A percentile compares a stretch with the other conserved stretches of the same genome.
These are phyloP conservation scores for Tylopilus sp. DNA, from an alignment of 1,284 basidiomycete genomes.

Conservation along the genomic window DNA sequence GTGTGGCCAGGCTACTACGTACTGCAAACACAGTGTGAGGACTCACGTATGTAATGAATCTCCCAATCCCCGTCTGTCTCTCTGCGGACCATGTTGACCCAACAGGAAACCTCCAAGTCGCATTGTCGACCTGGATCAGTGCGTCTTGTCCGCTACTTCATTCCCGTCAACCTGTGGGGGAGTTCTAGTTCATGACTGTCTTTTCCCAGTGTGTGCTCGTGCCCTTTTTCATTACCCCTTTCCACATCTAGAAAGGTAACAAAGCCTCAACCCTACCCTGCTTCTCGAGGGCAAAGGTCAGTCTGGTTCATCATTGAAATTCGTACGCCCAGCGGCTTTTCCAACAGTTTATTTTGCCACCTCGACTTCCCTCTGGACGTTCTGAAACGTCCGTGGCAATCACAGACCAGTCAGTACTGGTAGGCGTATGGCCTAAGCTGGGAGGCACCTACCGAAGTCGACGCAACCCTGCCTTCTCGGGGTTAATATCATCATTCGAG, in stretches of 20 bases:
- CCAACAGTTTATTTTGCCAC: slow-evolving; percentile 5
- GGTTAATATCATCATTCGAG: slow-evolving; percentile 12
- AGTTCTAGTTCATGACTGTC: slow-evolving; percentile 7
- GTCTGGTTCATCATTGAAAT: slow-evolving; percentile 16
- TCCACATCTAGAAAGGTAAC: slow-evolving; percentile 9
- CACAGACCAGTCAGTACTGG: slow-evolving; percentile 12
- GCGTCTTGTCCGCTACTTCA: slow-evolving; percentile 17
- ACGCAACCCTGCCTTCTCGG: slow-evolving; percentile 4
- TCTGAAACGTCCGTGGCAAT: slow-evolving; percentile 9
- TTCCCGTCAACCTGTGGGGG: slow-evolving; percentile 18
- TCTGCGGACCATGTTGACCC: slow-evolving; percentile 2
- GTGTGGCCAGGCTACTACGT: slow-evolving; percentile 24
- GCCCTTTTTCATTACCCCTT: slow-evolving; percentile 17
- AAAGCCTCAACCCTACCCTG: neutral
- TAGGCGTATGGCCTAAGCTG: slow-evolving; percentile 3
- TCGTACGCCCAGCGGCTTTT: slow-evolving; percentile 9
- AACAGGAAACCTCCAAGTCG: slow-evolving; percentile 12
- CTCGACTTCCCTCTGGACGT: slow-evolving; percentile 8
- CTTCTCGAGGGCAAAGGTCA: slow-evolving; percentile 10
- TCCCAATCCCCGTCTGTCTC: neutral
- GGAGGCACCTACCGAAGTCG: slow-evolving; percentile 3
- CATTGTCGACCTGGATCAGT: neutral
- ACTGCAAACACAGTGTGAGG: slow-evolving; percentile 19
- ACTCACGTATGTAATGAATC: slow-evolving; percentile 25
- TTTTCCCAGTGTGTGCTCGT: slow-evolving; percentile 9